Conservation (phyloP, 2,329 filamentous ascomycete species). For the Chaetomiaceae sp. region DNA sequence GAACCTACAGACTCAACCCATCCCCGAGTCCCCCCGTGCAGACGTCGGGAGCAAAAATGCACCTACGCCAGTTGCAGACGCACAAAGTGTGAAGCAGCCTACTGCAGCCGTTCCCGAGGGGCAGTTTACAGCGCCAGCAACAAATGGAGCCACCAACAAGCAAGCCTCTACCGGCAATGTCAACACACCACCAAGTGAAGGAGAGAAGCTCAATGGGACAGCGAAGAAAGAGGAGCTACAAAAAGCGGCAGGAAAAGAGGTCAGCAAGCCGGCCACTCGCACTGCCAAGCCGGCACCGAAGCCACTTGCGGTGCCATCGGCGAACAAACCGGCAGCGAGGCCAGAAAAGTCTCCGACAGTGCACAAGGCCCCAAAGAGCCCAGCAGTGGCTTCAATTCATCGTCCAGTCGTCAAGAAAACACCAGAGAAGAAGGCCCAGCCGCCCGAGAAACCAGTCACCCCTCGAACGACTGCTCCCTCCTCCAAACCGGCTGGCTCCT, state of each 20-base stretch:
- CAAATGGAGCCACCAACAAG: conserved; percentile 28
- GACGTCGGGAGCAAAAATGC: conserved; percentile 12
- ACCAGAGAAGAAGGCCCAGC: conserved; percentile 33
- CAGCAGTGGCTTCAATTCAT: conserved; percentile 26
- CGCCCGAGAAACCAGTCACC: conserved; percentile 29
- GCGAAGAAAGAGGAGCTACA: conserved; percentile 4
- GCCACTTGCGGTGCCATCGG: conserved; percentile 23
- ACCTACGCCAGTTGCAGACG: conserved; percentile 21
- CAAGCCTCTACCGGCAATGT: conserved; percentile 16
- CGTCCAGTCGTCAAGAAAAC: conserved; percentile 26
- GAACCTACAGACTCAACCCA: conserved; percentile 35
- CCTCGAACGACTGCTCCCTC: conserved; percentile 24
- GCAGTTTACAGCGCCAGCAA: conserved; percentile 21
- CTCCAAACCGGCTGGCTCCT: conserved; percentile 29
- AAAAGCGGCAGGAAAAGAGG: neutral
- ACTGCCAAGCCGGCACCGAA: conserved; percentile 24
- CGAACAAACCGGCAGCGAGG: conserved; percentile 30
- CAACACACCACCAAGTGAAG: conserved; percentile 14
- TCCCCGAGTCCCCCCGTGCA: conserved; percentile 38
- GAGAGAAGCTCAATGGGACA: conserved; percentile 8
- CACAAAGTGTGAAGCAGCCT: conserved; percentile 16
- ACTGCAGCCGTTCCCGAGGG: conserved; percentile 16
- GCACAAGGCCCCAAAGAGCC: conserved; percentile 35
- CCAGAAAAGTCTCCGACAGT: conserved; percentile 32
- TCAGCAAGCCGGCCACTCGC: conserved; percentile 12